These are phyloP conservation scores for Talaromyces amestolkiae DNA, from an alignment of 2,329 filamentous ascomycete genomes.

Conservation along the genomic window DNA sequence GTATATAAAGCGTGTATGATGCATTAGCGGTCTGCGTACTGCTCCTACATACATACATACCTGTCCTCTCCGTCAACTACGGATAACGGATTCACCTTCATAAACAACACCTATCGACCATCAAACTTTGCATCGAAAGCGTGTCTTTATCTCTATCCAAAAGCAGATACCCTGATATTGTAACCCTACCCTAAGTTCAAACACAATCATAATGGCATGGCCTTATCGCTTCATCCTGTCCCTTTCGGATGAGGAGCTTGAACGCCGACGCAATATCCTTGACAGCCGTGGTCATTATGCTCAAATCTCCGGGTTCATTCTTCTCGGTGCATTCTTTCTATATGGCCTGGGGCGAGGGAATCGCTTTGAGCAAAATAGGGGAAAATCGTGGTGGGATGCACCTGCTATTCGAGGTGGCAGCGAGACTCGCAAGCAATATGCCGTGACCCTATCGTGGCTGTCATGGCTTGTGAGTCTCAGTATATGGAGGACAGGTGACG, in stretches of 20 bases:
- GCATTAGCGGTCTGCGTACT: background rate
- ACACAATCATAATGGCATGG: constrained; percentile 32
- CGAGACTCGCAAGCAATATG: constrained; percentile 53
- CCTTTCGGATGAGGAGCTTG: constrained; percentile 50
- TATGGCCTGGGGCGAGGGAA: background rate
- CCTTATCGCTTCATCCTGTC: constrained; percentile 52
- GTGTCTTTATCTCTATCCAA: background rate
- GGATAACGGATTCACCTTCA: background rate
- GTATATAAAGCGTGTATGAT: background rate
- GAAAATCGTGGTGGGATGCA: constrained; percentile 43
- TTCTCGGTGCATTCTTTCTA: constrained; percentile 31
- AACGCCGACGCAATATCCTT: constrained; percentile 52
- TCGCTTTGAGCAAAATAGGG: background rate
- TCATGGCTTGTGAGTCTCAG: constrained; percentile 53
- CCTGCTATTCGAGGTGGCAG: constrained; percentile 42
- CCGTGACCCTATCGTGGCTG: constrained; percentile 50
- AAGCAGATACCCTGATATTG: background rate
- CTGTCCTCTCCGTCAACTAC: background rate
- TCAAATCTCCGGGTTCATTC: constrained; percentile 52
- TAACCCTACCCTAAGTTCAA: background rate
- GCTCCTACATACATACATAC: background rate
- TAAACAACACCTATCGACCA: background rate
- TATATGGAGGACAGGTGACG: constrained; percentile 53
- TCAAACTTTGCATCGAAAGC: background rate
- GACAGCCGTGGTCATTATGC: constrained; percentile 56